Evolutionary conservation across 129 eudicot species (phyloP).

Genomic region (Pulicaria dysenterica): DNA sequence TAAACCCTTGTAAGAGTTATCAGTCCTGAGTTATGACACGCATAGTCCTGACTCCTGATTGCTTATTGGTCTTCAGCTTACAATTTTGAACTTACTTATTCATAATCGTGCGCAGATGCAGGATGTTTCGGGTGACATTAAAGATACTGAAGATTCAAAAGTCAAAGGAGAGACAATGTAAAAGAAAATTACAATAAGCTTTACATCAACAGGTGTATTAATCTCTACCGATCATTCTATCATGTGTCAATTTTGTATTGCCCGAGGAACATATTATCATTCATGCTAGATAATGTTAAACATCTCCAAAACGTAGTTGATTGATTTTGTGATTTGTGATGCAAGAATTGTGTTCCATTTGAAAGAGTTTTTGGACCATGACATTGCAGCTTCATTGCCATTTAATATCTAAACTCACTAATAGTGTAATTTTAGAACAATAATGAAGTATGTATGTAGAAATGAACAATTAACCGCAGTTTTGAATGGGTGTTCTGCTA

Average conservation of each 20-base stretch:
- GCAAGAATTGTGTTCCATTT: slow-evolving; percentile 3
- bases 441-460: no score
- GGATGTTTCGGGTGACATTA: slow-evolving; percentile 53
- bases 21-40: no score
- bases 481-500: no score
- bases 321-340: not conserved
- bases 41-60: not conserved
- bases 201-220: not conserved
- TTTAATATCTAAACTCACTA: not conserved
- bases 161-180: slow-evolving; percentile 33
- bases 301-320: not conserved
- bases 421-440: no score
- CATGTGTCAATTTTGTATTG: slow-evolving; percentile 33
- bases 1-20: no score
- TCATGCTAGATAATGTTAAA: slow-evolving; percentile 6
- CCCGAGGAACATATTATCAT: slow-evolving; percentile 19
- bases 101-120: slow-evolving; percentile 53
- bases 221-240: not conserved
- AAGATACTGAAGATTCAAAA: slow-evolving; percentile 36
- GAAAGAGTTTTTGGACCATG: not conserved
- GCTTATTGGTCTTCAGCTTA: not conserved
- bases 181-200: slow-evolving; percentile 8
- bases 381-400: not conserved
- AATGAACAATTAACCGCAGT: no score
- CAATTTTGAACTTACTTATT: slow-evolving; percentile 13